Evolutionary conservation across 2,329 filamentous ascomycete genomes (phyloP).

Genomic region (Rasamsonia emersonii): DNA sequence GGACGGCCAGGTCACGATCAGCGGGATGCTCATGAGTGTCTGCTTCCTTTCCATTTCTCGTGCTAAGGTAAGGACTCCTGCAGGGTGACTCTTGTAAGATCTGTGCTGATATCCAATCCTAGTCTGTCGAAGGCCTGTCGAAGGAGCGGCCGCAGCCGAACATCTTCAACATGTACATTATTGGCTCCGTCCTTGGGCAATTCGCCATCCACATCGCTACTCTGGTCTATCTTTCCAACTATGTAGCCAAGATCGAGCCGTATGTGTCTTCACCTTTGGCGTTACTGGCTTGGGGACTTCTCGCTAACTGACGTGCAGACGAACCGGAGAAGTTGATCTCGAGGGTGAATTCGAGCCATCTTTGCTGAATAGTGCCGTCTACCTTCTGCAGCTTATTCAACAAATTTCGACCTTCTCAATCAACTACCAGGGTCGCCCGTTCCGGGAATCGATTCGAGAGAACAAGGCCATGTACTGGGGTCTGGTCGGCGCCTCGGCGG

Average conservation of each 20-base stretch:
- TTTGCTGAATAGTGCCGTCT: slow-evolving; percentile 91
- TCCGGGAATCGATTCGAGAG: slow-evolving; percentile 90
- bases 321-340: slow-evolving; percentile 63
- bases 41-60: slow-evolving; percentile 99
- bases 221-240: slow-evolving; percentile 84
- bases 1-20: slow-evolving; percentile 96
- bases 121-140: slow-evolving; percentile 85
- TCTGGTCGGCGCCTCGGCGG: slow-evolving; percentile 76
- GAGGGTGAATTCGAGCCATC: slow-evolving; percentile 92
- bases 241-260: slow-evolving; percentile 79
- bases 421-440: slow-evolving; percentile 97
- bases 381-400: slow-evolving; percentile 94
- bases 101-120: slow-evolving; percentile 10
- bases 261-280: slow-evolving; percentile 42
- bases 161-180: slow-evolving; percentile 99
- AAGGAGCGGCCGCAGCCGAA: slow-evolving; percentile 97
- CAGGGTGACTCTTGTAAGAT: neutral
- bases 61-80: slow-evolving; percentile 54
- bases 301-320: slow-evolving; percentile 36
- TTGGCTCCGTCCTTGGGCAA: slow-evolving; percentile 92
- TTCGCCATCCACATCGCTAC: slow-evolving; percentile 94
- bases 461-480: slow-evolving; percentile 99
- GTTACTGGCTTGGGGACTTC: neutral
- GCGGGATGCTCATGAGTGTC: slow-evolving; percentile 98
- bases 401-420: slow-evolving; percentile 98